A percentile compares a stretch with the other conserved stretches of the same genome.
Conservation (phyloP, 805 yeast species). For the Candida yuanshanica region DNA sequence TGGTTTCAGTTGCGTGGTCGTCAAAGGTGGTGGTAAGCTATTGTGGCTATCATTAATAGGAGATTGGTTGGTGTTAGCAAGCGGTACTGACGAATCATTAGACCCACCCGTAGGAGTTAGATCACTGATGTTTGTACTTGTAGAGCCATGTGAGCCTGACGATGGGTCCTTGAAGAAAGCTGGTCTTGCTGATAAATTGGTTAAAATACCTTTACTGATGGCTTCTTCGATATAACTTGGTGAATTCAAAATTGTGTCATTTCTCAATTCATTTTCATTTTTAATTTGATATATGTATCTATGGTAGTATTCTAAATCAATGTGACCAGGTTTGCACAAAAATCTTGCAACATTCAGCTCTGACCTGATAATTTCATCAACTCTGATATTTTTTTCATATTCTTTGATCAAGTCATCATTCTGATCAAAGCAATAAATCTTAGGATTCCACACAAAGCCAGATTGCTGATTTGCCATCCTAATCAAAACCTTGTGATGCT, state of each 20-base stretch:
- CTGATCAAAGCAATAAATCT: conserved; percentile 15
- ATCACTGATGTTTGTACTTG: conserved; percentile 5
- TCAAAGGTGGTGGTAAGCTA: not conserved
- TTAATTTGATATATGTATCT: conserved; percentile 16
- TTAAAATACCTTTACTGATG: conserved; percentile 18
- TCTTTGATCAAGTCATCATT: conserved; percentile 10
- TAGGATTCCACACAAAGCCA: conserved; percentile 22
- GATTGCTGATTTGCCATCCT: conserved; percentile 18
- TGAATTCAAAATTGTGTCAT: conserved; percentile 16
- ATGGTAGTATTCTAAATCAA: conserved; percentile 23
- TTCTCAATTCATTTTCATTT: conserved; percentile 6
- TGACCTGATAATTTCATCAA: conserved; percentile 10
- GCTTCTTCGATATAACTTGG: conserved; percentile 22
- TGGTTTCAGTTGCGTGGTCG: not conserved
- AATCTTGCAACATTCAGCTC: conserved; percentile 19
- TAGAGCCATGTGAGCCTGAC: conserved; percentile 4
- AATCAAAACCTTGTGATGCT: conserved; percentile 20
- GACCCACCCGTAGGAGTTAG: not conserved
- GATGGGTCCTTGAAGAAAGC: conserved; percentile 7
- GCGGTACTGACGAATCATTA: not conserved
- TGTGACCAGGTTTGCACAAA: conserved; percentile 21
- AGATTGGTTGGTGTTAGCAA: not conserved
- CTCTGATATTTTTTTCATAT: conserved; percentile 10
- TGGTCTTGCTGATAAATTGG: conserved; percentile 10
- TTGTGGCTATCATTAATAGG: not conserved